Evolutionary conservation across 2,329 filamentous ascomycete genomes (phyloP), one percentile per base, ranked within the genome.

Genomic region (Aspergillus sp.): DNA sequence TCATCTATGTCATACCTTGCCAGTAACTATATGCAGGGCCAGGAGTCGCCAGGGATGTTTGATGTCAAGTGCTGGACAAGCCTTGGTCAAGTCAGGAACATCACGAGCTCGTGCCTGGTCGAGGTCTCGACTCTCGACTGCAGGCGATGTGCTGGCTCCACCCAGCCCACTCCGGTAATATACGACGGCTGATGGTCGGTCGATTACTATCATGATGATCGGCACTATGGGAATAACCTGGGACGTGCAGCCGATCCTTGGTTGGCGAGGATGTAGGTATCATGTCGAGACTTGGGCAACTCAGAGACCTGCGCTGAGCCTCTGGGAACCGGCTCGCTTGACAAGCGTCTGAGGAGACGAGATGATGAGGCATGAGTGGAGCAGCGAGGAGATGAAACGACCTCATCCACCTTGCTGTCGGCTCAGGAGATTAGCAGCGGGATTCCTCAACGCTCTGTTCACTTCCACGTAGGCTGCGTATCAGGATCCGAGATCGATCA

Each of bases 361-460:
- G 39, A 35, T 35, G 25, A 35, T 50, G 48, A 35, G 17, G 48
- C 27, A 8, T 8, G 15, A 37, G 35, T n/a, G 15, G 12, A n/a
- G 35, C 15, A n/a, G 35, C 15, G 35, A n/a, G 35, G 35, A 50
- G 33, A 41, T 50, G 48, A 50, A 50, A 50, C 48, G 35, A 7
- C 48, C 48, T 50, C 48, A 40, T 27, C n/a, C 33, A 50, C 48
- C 48, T 40, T 50, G 23, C 21, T 35, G 37, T 50, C 25, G n/a
- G 21, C 47, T 50, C 39, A 35, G 21, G 48, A 50, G 48, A 50
- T 50, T 50, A 50, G 12, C 48, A 50, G 21, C 35, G 31, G 48
- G 35, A 27, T 21, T 40, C 17, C 27, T 31, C 27, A 11, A 31
- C 27, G 27, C 27, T 31, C 27, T 31, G 27, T 31, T 31, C 27